phyloP scores from a whole-genome alignment of 352 stramenopile genomes.

The Thraustochytrium striatum region DNA sequence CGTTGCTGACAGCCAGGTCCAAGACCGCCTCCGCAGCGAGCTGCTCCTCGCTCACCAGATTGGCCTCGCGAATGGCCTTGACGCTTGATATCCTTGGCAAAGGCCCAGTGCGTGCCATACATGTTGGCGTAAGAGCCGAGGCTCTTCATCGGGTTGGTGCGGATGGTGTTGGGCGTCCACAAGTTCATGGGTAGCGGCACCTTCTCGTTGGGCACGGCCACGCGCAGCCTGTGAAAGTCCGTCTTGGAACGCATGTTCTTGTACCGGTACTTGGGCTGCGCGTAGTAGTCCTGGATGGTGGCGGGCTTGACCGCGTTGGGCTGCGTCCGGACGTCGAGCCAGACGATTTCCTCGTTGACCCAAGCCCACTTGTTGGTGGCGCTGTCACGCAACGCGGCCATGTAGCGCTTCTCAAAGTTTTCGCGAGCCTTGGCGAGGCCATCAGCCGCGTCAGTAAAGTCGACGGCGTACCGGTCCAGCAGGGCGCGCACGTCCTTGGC shows the following conservation, averaged over 20 bases:
- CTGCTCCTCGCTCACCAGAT: not conserved
- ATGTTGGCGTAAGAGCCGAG: slow-evolving; percentile 21
- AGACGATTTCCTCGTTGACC: slow-evolving; percentile 40
- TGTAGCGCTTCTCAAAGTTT: not conserved
- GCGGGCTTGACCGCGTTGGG: not conserved
- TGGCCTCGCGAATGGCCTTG: not conserved
- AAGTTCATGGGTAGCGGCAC: slow-evolving; percentile 26
- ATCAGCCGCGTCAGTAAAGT: not conserved
- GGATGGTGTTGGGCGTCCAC: slow-evolving; percentile 13
- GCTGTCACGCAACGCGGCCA: not conserved
- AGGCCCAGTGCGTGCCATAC: slow-evolving; percentile 24
- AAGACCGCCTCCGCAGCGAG: not conserved
- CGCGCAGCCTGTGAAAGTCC: slow-evolving; percentile 31
- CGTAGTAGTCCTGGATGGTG: slow-evolving; percentile 40
- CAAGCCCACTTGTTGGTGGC: slow-evolving; percentile 39
- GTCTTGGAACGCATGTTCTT: slow-evolving; percentile 45
- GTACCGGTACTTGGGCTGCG: slow-evolving; percentile 44
- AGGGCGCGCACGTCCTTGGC: not conserved
- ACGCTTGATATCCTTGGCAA: not conserved
- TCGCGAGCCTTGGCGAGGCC: not conserved
- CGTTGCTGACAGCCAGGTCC: not conserved
- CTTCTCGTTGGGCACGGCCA: not conserved
- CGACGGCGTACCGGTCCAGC: not conserved
- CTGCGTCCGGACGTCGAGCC: slow-evolving; percentile 32
- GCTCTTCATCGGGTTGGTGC: not conserved